phyloP scores from a whole-genome alignment of 768 basidiomycete genomes.

The Suillus ampliporus region DNA sequence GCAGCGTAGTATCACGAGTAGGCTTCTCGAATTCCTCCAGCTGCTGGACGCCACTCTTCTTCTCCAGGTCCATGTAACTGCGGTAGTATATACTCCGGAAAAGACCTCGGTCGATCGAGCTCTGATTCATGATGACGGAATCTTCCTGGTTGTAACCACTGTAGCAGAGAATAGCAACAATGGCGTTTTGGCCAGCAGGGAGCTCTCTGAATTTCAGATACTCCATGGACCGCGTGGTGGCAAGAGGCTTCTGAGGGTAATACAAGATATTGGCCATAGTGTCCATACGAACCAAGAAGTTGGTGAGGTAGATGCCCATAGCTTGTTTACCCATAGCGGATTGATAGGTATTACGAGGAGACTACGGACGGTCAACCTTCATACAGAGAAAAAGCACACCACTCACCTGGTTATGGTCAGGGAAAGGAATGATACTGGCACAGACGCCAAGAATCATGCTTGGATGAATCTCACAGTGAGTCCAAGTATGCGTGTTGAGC shows the following conservation, averaged over 20 bases:
- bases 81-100: conserved; percentile 99
- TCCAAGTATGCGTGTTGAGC: conserved; percentile 90
- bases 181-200: conserved; percentile 98
- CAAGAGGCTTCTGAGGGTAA: conserved; percentile 98
- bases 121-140: conserved; percentile 99
- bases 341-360: conserved; percentile 99
- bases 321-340: conserved; percentile 99
- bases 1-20: conserved; percentile 86
- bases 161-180: conserved; percentile 98
- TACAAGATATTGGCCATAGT: conserved; percentile 99
- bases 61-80: conserved; percentile 98
- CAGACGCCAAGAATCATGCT: conserved; percentile 99
- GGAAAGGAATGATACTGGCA: conserved; percentile 99
- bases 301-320: conserved; percentile 98
- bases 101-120: conserved; percentile 95
- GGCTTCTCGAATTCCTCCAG: conserved; percentile 98
- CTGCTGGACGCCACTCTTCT: conserved; percentile 90
- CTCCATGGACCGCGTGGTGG: conserved; percentile 99
- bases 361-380: conserved; percentile 52
- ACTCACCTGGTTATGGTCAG: conserved; percentile 96
- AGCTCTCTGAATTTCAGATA: conserved; percentile 98
- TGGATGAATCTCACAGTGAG: conserved; percentile 99
- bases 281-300: conserved; percentile 98
- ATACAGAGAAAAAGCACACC: neutral
- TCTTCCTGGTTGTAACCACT: conserved; percentile 99